A percentile compares a stretch with the other conserved stretches of the same genome.
These are phyloP conservation scores for Trichoderma orchidacearum DNA, from an alignment of 495 filamentous ascomycete species.

Conservation along the genomic window DNA sequence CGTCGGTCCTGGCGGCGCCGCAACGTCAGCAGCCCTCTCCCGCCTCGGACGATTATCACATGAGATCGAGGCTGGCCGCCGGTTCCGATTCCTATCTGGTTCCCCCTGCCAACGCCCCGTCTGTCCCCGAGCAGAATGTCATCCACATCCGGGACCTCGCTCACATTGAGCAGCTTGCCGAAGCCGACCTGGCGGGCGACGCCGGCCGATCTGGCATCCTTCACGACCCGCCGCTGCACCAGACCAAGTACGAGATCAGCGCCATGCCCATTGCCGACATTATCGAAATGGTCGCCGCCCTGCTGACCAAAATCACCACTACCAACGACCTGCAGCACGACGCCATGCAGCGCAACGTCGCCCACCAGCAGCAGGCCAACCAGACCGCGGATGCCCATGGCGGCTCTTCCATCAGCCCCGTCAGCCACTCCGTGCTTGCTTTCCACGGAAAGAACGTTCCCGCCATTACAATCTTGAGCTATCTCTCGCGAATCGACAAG, in stretches of 20 bases:
- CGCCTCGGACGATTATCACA: slow-evolving; percentile 2
- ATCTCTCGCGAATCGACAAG: slow-evolving; percentile 92
- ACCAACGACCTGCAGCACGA: slow-evolving; percentile 95
- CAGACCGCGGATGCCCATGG: slow-evolving; percentile 41
- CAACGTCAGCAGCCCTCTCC: slow-evolving; percentile 18
- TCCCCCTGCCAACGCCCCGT: slow-evolving; percentile 11
- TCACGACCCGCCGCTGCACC: slow-evolving; percentile 32
- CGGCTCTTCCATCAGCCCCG: slow-evolving; percentile 51
- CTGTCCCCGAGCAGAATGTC: slow-evolving; percentile 19
- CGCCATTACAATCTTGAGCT: slow-evolving; percentile 92
- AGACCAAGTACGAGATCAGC: slow-evolving; percentile 83
- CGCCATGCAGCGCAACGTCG: slow-evolving; percentile 32
- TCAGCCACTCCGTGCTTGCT: slow-evolving; percentile 87
- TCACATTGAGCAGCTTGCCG: slow-evolving; percentile 79
- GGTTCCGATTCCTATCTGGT: slow-evolving; percentile 3
- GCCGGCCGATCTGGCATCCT: slow-evolving; percentile 37
- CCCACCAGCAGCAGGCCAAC: slow-evolving; percentile 31
- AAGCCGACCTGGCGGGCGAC: not conserved
- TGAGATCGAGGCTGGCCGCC: slow-evolving; percentile 9
- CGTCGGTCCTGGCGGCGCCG: slow-evolving; percentile 23
- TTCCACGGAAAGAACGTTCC: slow-evolving; percentile 99
- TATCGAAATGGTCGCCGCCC: slow-evolving; percentile 99
- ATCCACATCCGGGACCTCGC: slow-evolving; percentile 75
- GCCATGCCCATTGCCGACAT: slow-evolving; percentile 95
- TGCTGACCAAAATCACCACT: slow-evolving; percentile 94